Conservation (phyloP, 768 basidiomycete species). For the Suillus ampliporus region DNA sequence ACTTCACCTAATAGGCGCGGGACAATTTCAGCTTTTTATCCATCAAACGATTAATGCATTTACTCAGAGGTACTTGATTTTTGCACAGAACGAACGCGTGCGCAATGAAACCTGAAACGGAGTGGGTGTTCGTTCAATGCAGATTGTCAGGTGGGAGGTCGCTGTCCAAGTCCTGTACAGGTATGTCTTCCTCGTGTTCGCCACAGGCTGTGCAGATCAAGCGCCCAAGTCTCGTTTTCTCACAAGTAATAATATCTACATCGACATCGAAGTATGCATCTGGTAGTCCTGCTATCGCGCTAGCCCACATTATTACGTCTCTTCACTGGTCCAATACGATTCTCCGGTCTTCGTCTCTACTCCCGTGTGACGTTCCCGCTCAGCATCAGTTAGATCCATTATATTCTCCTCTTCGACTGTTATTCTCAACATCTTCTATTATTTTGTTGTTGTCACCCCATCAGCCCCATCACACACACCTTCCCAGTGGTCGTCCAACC, state of each 20-base stretch:
- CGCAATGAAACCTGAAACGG: too few relatives aligned
- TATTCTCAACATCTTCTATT: neutral
- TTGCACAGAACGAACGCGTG: too few relatives aligned
- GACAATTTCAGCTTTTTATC: too few relatives aligned
- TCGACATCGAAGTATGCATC: neutral
- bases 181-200: too few relatives aligned
- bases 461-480: neutral
- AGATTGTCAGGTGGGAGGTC: too few relatives aligned
- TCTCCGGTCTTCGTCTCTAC: neutral
- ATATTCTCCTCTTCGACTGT: neutral
- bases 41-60: too few relatives aligned
- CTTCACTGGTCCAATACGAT: too few relatives aligned
- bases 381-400: rapidly evolving
- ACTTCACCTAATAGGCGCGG: too few relatives aligned
- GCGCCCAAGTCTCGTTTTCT: neutral
- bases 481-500: neutral
- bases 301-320: neutral
- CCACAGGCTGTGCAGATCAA: neutral
- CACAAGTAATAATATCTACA: neutral
- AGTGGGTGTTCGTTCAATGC: too few relatives aligned
- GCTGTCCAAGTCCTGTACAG: too few relatives aligned
- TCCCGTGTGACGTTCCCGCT: neutral
- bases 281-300: neutral
- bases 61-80: too few relatives aligned
- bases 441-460: neutral